These are phyloP conservation scores for Apophysomyces ossiformis DNA, from an alignment of 371 early-diverging fungal species.

Conservation along the genomic window DNA sequence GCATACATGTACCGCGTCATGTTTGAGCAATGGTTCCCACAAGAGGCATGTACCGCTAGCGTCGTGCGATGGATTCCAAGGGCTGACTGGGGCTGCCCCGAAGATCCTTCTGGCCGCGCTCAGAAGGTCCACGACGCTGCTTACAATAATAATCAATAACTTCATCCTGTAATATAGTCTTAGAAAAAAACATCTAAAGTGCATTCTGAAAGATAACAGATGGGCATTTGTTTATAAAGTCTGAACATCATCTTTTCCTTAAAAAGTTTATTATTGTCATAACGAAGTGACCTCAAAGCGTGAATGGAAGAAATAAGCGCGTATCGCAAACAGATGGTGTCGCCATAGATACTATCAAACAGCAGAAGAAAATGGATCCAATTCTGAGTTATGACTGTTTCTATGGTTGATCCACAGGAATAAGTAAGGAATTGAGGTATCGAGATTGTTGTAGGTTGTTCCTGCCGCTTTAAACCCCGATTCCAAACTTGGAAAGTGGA, in stretches of 20 bases:
- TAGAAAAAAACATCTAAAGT: background rate
- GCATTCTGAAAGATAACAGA: background rate
- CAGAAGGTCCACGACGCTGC: slow-evolving; percentile 76
- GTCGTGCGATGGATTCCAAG: slow-evolving; percentile 97
- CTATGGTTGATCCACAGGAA: too few relatives aligned
- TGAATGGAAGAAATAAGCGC: too few relatives aligned
- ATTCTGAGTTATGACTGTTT: too few relatives aligned
- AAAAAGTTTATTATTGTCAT: background rate
- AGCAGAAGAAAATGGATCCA: too few relatives aligned
- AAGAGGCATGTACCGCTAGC: slow-evolving; percentile 83
- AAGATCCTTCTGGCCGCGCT: slow-evolving; percentile 97
- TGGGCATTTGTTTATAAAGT: background rate
- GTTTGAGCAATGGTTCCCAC: slow-evolving; percentile 93
- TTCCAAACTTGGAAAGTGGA: background rate
- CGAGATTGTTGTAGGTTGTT: background rate
- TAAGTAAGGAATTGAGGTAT: too few relatives aligned
- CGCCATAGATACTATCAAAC: too few relatives aligned
- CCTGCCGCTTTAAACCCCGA: background rate
- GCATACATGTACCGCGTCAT: slow-evolving; percentile 92
- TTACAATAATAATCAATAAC: background rate
- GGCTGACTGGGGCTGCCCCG: slow-evolving; percentile 96
- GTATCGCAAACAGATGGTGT: too few relatives aligned
- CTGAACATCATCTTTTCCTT: background rate
- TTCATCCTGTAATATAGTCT: background rate
- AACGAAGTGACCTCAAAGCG: too few relatives aligned